phyloP scores from a whole-genome alignment of 768 basidiomycete genomes.

The Xerocomellus intermedius region DNA sequence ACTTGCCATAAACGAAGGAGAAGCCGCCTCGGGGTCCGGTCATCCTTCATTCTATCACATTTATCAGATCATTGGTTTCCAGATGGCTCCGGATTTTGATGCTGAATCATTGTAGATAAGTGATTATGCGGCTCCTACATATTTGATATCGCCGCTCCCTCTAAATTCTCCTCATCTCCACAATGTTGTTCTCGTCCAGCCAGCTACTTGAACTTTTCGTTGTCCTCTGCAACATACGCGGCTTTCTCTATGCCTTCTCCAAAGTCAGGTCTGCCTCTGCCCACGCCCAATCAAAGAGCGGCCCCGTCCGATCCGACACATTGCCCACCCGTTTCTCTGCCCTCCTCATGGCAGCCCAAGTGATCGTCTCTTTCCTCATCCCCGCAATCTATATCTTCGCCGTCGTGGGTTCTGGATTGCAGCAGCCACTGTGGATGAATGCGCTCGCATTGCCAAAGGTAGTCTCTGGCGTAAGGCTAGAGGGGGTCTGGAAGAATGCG shows the following conservation, averaged over 20 bases:
- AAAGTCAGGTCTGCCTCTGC: background rate
- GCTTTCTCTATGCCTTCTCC: background rate
- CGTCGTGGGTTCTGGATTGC: background rate
- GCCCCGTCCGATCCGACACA: slow-evolving; percentile 2
- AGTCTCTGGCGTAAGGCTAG: background rate
- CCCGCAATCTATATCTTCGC: background rate
- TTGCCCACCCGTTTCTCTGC: background rate
- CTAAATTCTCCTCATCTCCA: background rate
- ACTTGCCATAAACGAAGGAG: too few species aligned
- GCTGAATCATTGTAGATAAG: too few species aligned
- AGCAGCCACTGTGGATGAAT: slow-evolving; percentile 8
- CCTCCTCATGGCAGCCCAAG: background rate
- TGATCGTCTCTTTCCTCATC: background rate
- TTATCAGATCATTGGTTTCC: too few species aligned
- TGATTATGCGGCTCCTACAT: background rate
- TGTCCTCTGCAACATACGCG: background rate
- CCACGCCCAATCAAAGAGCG: slow-evolving; percentile 3
- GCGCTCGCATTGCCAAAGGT: background rate
- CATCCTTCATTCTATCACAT: too few species aligned
- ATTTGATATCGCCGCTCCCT: background rate
- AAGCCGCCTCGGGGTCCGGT: too few species aligned
- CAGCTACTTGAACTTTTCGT: slow-evolving; percentile 5
- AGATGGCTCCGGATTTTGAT: too few species aligned
- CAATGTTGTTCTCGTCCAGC: slow-evolving; percentile 7
- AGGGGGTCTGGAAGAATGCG: background rate